Conservation (phyloP, 192 early-diverging fungal species). For the Coemansia sp. region DNA sequence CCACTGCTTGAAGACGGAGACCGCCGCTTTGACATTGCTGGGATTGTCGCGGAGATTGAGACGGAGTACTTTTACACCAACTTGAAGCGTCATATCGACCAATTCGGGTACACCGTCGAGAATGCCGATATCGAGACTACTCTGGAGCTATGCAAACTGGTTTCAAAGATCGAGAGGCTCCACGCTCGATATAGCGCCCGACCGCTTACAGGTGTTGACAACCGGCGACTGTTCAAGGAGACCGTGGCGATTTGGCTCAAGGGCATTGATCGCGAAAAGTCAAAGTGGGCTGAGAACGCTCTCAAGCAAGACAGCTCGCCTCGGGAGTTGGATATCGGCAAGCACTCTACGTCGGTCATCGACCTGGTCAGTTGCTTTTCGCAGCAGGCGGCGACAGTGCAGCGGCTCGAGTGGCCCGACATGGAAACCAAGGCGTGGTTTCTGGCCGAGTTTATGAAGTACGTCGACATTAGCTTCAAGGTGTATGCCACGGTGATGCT, state of each 20-base stretch:
- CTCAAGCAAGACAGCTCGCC: conserved; percentile 49
- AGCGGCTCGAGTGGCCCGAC: conserved; percentile 55
- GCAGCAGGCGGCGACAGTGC: conserved; percentile 47
- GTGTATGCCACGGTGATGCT: conserved; percentile 54
- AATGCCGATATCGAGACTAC: conserved; percentile 36
- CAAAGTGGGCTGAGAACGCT: conserved; percentile 46
- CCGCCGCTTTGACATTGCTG: conserved; percentile 55
- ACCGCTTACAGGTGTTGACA: conserved; percentile 32
- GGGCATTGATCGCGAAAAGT: conserved; percentile 45
- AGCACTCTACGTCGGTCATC: conserved; percentile 59
- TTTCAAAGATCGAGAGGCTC: conserved; percentile 38
- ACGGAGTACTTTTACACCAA: conserved; percentile 44
- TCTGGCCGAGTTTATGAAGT: conserved; percentile 53
- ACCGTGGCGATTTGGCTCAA: conserved; percentile 35
- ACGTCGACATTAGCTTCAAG: conserved; percentile 43
- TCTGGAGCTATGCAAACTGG: conserved; percentile 44
- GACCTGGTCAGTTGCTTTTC: conserved; percentile 55
- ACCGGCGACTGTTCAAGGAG: conserved; percentile 45
- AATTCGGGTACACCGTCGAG: conserved; percentile 44
- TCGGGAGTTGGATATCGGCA: conserved; percentile 38
- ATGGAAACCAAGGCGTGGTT: conserved; percentile 49
- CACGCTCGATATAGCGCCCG: conserved; percentile 27
- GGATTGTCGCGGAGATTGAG: conserved; percentile 50
- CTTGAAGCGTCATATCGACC: conserved; percentile 36
- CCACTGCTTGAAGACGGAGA: conserved; percentile 50